Evolutionary conservation across 345 rosid genomes (phyloP).

Genomic region (Nephelium lappaceum): DNA sequence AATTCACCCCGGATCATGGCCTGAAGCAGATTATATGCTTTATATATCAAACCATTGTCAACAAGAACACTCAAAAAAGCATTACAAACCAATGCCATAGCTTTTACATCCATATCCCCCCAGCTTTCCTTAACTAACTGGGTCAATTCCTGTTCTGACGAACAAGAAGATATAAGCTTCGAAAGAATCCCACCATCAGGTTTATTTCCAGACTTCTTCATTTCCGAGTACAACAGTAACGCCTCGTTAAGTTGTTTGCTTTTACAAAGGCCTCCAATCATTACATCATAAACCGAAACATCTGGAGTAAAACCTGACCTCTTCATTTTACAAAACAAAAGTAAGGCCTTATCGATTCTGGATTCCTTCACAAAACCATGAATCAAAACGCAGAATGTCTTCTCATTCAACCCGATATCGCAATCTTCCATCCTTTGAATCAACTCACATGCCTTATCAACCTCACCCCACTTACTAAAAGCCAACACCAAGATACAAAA

Average conservation of each 20-base stretch:
- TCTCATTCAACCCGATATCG: constrained; percentile 58
- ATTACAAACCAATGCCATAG: constrained; percentile 53
- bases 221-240: constrained; percentile 56
- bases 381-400: constrained; percentile 68
- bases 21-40: constrained; percentile 57
- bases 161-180: constrained; percentile 60
- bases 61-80: constrained; percentile 46
- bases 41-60: constrained; percentile 38
- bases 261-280: constrained; percentile 67
- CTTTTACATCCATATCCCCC: constrained; percentile 46
- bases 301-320: constrained; percentile 54
- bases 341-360: constrained; percentile 66
- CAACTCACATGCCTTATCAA: constrained; percentile 74
- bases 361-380: constrained; percentile 71
- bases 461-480: constrained; percentile 69
- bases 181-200: constrained; percentile 63
- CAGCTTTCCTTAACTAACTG: constrained; percentile 41
- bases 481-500: constrained; percentile 61
- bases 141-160: constrained; percentile 48
- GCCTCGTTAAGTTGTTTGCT: constrained; percentile 58
- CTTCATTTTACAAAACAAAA: constrained; percentile 62
- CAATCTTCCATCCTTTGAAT: constrained; percentile 64
- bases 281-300: constrained; percentile 66
- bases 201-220: constrained; percentile 48
- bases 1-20: constrained; percentile 40